These are phyloP conservation scores for Fistulinella staudtii DNA, from an alignment of 1,284 basidiomycete species.

Conservation along the genomic window DNA sequence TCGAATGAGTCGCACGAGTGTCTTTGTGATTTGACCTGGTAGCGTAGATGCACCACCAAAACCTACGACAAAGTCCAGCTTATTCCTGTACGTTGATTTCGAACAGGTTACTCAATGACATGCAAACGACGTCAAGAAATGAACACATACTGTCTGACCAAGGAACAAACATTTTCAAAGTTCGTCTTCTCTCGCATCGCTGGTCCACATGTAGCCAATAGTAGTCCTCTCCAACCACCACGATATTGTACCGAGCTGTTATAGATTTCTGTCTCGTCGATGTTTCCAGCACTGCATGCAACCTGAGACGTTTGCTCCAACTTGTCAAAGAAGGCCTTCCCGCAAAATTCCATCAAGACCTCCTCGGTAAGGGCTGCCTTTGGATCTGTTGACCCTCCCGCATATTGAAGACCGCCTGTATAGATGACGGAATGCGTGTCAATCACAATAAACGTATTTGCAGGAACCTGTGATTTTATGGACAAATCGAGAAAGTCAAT, in stretches of 20 bases:
- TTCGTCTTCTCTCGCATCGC: too few species aligned
- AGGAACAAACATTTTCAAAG: too few species aligned
- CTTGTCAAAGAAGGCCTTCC: not conserved
- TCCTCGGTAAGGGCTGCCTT: not conserved
- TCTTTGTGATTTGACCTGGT: too few species aligned
- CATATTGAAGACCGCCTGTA: not conserved
- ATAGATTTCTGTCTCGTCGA: not conserved
- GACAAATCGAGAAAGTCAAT: not conserved
- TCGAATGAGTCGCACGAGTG: too few species aligned
- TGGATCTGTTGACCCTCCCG: not conserved
- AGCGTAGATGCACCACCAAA: too few species aligned
- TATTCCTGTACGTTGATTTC: too few species aligned
- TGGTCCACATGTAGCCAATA: not conserved
- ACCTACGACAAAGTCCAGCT: too few species aligned
- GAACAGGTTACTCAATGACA: too few species aligned
- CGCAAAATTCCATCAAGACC: not conserved
- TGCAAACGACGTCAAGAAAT: too few species aligned
- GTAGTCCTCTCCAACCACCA: not conserved
- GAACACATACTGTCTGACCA: too few species aligned
- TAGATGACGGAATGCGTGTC: not conserved
- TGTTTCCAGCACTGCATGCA: not conserved
- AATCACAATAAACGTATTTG: not conserved
- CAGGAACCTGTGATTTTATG: not conserved
- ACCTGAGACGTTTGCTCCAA: not conserved
- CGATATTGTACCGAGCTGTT: not conserved